Evolutionary conservation across 805 yeast species (phyloP).

Genomic region (Metschnikowia dekortorum): DNA sequence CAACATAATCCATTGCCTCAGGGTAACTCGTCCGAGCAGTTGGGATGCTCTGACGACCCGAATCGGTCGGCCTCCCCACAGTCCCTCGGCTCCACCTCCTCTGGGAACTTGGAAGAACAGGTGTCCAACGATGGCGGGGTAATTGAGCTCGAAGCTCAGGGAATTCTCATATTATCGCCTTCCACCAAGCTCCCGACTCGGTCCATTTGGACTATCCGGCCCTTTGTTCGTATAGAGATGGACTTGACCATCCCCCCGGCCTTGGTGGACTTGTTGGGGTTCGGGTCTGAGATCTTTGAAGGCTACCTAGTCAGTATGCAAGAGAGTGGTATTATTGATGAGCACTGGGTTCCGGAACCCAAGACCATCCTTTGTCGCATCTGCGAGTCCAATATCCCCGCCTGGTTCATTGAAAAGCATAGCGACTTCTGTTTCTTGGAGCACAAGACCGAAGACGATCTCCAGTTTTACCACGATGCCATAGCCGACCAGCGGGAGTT

Average conservation of each 20-base stretch:
- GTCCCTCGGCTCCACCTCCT: not conserved
- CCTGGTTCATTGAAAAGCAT: slow-evolving; percentile 95
- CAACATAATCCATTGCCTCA: too few relatives aligned
- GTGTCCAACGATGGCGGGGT: slow-evolving; percentile 53
- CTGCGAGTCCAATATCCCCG: slow-evolving; percentile 86
- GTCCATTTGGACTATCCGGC: slow-evolving; percentile 91
- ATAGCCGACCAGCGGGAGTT: slow-evolving; percentile 64
- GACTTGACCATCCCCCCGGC: slow-evolving; percentile 66
- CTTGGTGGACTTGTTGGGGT: slow-evolving; percentile 74
- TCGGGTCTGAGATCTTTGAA: slow-evolving; percentile 81
- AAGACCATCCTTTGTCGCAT: slow-evolving; percentile 81
- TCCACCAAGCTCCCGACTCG: slow-evolving; percentile 60
- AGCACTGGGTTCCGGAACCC: slow-evolving; percentile 69
- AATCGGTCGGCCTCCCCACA: too few relatives aligned
- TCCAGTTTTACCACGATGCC: slow-evolving; percentile 70
- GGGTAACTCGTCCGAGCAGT: too few relatives aligned
- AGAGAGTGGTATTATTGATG: slow-evolving; percentile 60
- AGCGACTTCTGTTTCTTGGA: slow-evolving; percentile 83
- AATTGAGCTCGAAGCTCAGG: slow-evolving; percentile 88
- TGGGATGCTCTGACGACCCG: too few relatives aligned
- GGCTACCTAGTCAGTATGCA: slow-evolving; percentile 64
- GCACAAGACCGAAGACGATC: slow-evolving; percentile 73
- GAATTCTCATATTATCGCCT: slow-evolving; percentile 70
- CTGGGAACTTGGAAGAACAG: slow-evolving; percentile 20
- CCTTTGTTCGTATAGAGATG: slow-evolving; percentile 60